These are phyloP conservation scores for Raphanus raphanistrum DNA, from an alignment of 345 rosid genomes.

Conservation along the genomic window DNA sequence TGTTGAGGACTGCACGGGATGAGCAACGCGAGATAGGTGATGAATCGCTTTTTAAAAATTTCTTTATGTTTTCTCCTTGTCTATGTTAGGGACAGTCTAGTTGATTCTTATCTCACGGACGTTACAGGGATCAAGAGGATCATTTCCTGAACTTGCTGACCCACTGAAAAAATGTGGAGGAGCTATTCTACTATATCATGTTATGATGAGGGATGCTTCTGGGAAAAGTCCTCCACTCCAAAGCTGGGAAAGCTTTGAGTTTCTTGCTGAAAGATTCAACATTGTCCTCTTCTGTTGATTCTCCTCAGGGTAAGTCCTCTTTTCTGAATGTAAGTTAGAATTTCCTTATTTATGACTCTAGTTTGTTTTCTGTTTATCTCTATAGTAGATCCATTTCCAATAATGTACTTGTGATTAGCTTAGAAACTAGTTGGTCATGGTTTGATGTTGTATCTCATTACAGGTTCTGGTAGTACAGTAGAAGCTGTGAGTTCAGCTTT, in stretches of 20 bases:
- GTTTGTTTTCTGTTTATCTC: not conserved
- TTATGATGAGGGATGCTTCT: conserved; percentile 45
- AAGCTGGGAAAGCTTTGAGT: conserved; percentile 52
- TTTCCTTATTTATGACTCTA: not conserved
- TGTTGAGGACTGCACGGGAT: conserved; percentile 66
- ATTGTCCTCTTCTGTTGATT: conserved; percentile 52
- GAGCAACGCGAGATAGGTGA: conserved; percentile 61
- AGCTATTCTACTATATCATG: conserved; percentile 53
- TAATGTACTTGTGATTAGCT: not conserved
- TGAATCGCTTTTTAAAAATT: conserved; percentile 9
- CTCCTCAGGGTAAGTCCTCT: conserved; percentile 54
- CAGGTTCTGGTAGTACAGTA: conserved; percentile 51
- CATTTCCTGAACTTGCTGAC: conserved; percentile 55
- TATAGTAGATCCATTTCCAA: not conserved
- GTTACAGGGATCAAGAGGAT: conserved; percentile 57
- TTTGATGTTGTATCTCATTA: conserved; percentile 14
- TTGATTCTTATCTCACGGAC: conserved; percentile 22
- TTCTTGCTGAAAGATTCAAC: conserved; percentile 54
- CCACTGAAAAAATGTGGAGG: conserved; percentile 51
- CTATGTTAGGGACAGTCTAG: conserved; percentile 4
- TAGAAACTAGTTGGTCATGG: not conserved
- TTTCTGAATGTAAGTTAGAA: not conserved
- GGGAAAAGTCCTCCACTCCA: conserved; percentile 52
- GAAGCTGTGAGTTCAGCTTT: conserved; percentile 57
- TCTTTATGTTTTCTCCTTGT: not conserved